A percentile compares a stretch with the other conserved stretches of the same genome.
Evolutionary conservation across 176 grass and related monocot genomes (phyloP).

Genomic region (Guadua angustifolia): DNA sequence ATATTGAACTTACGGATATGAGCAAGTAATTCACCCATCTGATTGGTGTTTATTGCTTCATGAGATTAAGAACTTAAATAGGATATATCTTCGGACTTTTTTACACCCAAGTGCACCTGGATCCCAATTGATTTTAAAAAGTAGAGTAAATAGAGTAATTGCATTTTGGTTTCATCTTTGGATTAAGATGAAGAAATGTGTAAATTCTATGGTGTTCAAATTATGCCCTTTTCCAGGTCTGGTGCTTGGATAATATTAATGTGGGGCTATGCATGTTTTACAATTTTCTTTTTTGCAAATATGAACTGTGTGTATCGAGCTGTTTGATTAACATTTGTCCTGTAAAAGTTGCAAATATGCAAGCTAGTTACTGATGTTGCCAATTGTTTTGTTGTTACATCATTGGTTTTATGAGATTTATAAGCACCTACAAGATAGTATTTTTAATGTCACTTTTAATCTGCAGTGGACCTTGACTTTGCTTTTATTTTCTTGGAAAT

Average conservation of each 20-base stretch:
- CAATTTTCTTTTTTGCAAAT: neutral
- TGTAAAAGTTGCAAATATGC: constrained; percentile 15
- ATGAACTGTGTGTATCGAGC: neutral
- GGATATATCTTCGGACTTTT: neutral
- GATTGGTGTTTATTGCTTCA: neutral
- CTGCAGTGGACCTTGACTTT: constrained; percentile 2
- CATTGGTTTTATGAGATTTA: constrained; percentile 13
- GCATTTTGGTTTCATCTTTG: constrained; percentile 2
- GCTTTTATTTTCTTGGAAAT: neutral
- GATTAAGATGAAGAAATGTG: neutral
- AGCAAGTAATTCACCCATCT: neutral
- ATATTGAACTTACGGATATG: constrained; percentile 10
- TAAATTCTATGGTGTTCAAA: neutral
- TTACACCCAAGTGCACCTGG: constrained; percentile 12
- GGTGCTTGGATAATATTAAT: neutral
- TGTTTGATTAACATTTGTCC: neutral
- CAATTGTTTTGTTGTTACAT: neutral
- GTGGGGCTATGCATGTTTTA: neutral
- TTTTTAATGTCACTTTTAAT: neutral
- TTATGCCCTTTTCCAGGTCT: neutral
- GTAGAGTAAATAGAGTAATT: neutral
- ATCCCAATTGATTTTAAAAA: neutral
- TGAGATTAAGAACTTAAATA: constrained; percentile 18
- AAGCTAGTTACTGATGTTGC: neutral
- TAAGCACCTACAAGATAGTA: neutral